Evolutionary conservation across 176 grass and related monocot genomes (phyloP), one percentile per base, ranked within the genome.

Genomic region (maize (Zea mays)): DNA sequence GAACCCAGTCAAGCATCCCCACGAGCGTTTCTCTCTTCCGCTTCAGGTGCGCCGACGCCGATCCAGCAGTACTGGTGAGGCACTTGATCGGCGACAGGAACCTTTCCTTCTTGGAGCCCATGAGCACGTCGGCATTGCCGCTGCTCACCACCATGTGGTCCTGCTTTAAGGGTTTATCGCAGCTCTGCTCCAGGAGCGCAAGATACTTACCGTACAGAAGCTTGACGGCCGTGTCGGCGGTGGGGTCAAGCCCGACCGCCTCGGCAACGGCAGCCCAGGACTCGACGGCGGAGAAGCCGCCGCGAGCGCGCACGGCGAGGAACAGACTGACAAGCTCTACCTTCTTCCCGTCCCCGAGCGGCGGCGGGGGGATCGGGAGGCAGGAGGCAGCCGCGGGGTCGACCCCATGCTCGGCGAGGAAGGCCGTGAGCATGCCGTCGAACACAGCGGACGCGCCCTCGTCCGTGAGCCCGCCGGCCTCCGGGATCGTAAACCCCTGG

Each of bases 301-400:
- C 85, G 15, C 67, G 58, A 5, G 33, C 42, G 49, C 45, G 58
- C 17, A 88, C 83, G 39, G 55, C 63, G 4, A 79, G 66, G 79
- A 83, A 92, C 37, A 88, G 45, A n/a, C 6, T 67, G 59, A 91
- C 76, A 65, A 91, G 61, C 19, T 85, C 86, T 20, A 92, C 37
- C 10, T 52, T 41, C 20, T 12, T 44, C 2, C 66, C 90, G 5
- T 82, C 48, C 8, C 70, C 79, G 7, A 83, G 50, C 21, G 56
- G 10, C 5, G 40, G 65, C 5, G 79, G 75, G 4, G 58, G 74
- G 62, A 83, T 40, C 21, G 62, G 89, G 37, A 48, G 79, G 3
- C 4, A 13, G 6, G 54, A 51, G 11, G 15, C 5, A 3, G 8
- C 7, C n/a, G 40, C 56, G 1, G 56, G 13, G 6, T n/a, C 17